phyloP scores from a whole-genome alignment of 2,329 filamentous ascomycete species.

The Colletotrichum sp. region DNA sequence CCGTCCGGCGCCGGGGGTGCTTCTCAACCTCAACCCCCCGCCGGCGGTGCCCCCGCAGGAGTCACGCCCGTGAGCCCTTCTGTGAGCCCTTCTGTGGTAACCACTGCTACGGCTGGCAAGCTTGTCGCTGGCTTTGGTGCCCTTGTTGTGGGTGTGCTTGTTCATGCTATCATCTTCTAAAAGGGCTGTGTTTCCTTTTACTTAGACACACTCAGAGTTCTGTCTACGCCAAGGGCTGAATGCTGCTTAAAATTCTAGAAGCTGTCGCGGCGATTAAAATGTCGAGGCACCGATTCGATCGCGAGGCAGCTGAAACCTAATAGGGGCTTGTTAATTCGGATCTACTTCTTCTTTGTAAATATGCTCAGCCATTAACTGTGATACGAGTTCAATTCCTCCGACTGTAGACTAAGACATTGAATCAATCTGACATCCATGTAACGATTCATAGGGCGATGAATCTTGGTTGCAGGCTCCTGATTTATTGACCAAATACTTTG shows the following conservation, averaged over 20 bases:
- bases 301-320: neutral
- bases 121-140: conserved; percentile 4
- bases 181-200: neutral
- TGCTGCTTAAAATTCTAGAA: neutral
- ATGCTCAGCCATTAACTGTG: neutral
- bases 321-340: neutral
- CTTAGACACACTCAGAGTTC: neutral
- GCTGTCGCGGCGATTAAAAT: fast-evolving
- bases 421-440: too few relatives aligned
- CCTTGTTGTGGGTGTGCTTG: neutral
- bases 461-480: too few relatives aligned
- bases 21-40: neutral
- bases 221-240: neutral
- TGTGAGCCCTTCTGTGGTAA: neutral
- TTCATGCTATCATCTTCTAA: neutral
- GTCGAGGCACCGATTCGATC: neutral
- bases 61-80: too few relatives aligned
- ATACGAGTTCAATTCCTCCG: neutral
- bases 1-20: neutral
- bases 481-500: fast-evolving
- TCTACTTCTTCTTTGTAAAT: neutral
- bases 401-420: neutral
- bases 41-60: neutral
- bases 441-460: too few relatives aligned
- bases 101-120: conserved; percentile 15